Conservation (phyloP, 371 early-diverging fungal species). For the Mortierella sp. region DNA sequence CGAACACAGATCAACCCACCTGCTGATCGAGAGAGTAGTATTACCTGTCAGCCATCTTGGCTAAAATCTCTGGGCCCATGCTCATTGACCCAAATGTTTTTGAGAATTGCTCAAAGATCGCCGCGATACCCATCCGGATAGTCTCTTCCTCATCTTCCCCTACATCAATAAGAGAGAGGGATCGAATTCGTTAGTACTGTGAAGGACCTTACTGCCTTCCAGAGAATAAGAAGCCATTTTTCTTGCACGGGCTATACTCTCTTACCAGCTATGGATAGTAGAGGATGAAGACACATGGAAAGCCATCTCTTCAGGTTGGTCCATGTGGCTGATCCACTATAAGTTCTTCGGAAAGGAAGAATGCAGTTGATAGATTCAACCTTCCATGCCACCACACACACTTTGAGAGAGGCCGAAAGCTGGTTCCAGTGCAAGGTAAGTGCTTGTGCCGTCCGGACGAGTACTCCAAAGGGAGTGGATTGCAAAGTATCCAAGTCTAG, state of each 20-base stretch:
- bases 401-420: conserved; percentile 26
- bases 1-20: neutral
- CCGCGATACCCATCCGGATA: conserved; percentile 28
- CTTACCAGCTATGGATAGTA: conserved; percentile 42
- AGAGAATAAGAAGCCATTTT: too few species aligned
- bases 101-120: conserved; percentile 36
- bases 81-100: conserved; percentile 34
- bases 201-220: neutral
- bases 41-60: conserved; percentile 43
- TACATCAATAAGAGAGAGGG: neutral
- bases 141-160: conserved; percentile 44
- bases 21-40: neutral
- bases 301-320: conserved; percentile 7
- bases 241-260: neutral
- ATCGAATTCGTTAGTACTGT: neutral
- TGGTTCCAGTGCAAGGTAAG: conserved; percentile 26
- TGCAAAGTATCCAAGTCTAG: neutral
- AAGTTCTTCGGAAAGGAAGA: neutral
- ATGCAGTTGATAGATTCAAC: conserved; percentile 11
- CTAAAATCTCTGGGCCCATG: conserved; percentile 28
- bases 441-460: conserved; percentile 6
- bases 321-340: conserved; percentile 10
- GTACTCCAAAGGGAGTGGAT: conserved; percentile 11
- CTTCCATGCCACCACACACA: conserved; percentile 28
- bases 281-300: conserved; percentile 30